Conservation (phyloP, 108 stramenopile genomes). For the Schizochytrium sp. region DNA sequence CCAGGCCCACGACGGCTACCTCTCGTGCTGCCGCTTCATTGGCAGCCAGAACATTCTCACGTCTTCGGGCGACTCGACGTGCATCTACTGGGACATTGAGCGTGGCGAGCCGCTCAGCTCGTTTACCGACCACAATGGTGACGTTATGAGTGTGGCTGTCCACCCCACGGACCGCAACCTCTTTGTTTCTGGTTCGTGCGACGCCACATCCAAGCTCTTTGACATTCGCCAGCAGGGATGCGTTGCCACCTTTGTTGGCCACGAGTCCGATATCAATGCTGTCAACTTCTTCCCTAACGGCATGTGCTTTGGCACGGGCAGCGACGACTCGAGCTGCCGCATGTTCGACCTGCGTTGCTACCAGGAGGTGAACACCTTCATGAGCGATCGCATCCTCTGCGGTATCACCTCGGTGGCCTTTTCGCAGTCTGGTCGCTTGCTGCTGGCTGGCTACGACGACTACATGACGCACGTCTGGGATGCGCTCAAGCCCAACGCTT, state of each 20-base stretch:
- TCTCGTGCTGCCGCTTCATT: conserved; percentile 92
- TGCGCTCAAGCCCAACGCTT: conserved; percentile 24
- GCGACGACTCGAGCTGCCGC: conserved; percentile 84
- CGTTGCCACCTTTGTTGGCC: conserved; percentile 83
- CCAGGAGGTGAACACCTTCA: conserved; percentile 77
- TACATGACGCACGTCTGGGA: conserved; percentile 55
- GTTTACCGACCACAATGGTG: conserved; percentile 86
- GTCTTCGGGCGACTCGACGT: conserved; percentile 86
- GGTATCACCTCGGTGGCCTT: conserved; percentile 26
- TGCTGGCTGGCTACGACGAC: conserved; percentile 59
- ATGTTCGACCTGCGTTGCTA: conserved; percentile 88
- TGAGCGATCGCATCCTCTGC: conserved; percentile 44
- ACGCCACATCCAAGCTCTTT: conserved; percentile 93
- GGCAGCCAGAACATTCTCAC: conserved; percentile 75
- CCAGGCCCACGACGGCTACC: conserved; percentile 92
- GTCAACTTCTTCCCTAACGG: conserved; percentile 88
- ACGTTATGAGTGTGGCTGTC: conserved; percentile 82
- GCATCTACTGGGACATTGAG: conserved; percentile 90
- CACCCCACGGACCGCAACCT: conserved; percentile 67
- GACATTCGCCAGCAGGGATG: conserved; percentile 68
- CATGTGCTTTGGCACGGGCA: conserved; percentile 75
- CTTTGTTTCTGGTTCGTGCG: conserved; percentile 88
- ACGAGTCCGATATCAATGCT: conserved; percentile 92
- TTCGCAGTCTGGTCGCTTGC: conserved; percentile 12
- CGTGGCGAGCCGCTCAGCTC: conserved; percentile 62